Evolutionary conservation across 148 eudicot species (phyloP).

Genomic region (Vaccinium darrowii): DNA sequence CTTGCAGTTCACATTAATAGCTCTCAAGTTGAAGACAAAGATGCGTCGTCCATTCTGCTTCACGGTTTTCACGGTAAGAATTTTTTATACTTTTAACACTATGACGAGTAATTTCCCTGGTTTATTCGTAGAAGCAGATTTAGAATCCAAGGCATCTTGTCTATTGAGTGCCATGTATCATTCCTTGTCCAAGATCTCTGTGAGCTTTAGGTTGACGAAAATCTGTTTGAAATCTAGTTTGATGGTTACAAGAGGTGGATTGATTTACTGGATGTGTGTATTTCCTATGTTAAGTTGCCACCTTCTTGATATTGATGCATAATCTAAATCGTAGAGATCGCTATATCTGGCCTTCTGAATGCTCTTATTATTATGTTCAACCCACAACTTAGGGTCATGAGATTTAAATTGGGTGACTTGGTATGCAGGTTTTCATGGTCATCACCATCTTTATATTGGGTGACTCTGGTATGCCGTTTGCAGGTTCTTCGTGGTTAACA

Average conservation of each 20-base stretch:
- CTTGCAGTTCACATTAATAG: conserved; percentile 22
- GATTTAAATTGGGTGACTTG: too few species aligned
- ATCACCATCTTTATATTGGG: too few species aligned
- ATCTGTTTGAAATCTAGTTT: too few species aligned
- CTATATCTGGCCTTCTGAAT: neutral
- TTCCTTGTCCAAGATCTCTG: neutral
- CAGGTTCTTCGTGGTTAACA: conserved; percentile 25
- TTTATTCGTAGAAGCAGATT: neutral
- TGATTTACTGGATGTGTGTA: too few species aligned
- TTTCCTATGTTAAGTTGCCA: too few species aligned
- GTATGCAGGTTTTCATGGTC: too few species aligned
- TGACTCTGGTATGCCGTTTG: too few species aligned
- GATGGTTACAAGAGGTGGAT: too few species aligned
- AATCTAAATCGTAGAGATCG: too few species aligned
- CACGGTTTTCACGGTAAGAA: neutral
- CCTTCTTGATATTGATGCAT: too few species aligned
- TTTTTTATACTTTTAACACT: neutral
- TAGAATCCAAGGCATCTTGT: neutral
- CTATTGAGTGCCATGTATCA: neutral
- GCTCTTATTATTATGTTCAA: neutral
- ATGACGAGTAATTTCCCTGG: neutral
- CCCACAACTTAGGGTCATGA: neutral
- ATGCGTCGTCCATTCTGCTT: conserved; percentile 29
- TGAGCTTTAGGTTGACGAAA: neutral
- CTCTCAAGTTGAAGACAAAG: conserved; percentile 40